These are phyloP conservation scores for Fraxinus velutina DNA, from an alignment of 305 asterid species.

Conservation along the genomic window DNA sequence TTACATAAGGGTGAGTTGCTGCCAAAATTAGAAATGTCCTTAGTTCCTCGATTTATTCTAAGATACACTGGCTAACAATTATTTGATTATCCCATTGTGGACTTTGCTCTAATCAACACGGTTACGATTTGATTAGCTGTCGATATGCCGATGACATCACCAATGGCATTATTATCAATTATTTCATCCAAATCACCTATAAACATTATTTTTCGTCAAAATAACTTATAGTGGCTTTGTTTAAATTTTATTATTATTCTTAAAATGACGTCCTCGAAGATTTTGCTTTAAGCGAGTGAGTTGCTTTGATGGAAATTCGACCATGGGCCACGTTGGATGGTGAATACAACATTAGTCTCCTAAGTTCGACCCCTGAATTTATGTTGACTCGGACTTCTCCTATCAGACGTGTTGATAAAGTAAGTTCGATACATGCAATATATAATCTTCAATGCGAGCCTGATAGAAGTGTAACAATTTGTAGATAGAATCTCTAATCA, in stretches of 20 bases:
- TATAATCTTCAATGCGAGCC: background rate
- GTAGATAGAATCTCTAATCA: too few relatives aligned
- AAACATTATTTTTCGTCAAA: background rate
- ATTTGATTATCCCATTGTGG: background rate
- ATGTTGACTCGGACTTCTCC: background rate
- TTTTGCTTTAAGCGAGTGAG: background rate
- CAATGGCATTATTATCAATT: background rate
- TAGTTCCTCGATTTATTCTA: background rate
- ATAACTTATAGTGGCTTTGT: background rate
- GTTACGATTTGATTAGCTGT: background rate
- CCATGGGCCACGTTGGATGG: background rate
- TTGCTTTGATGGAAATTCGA: background rate
- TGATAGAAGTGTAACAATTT: background rate
- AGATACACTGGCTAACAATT: background rate
- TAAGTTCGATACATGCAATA: background rate
- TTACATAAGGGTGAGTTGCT: background rate
- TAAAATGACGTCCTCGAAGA: background rate
- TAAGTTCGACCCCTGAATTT: background rate
- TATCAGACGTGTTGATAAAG: background rate
- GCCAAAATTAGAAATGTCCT: background rate
- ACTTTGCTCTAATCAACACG: background rate
- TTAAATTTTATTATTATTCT: background rate
- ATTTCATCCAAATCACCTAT: background rate
- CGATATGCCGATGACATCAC: background rate
- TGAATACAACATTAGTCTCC: background rate